Evolutionary conservation across 2,329 filamentous ascomycete genomes (phyloP), one percentile per base, ranked within the genome.

Genomic region (Cryoendolithus antarcticus): DNA sequence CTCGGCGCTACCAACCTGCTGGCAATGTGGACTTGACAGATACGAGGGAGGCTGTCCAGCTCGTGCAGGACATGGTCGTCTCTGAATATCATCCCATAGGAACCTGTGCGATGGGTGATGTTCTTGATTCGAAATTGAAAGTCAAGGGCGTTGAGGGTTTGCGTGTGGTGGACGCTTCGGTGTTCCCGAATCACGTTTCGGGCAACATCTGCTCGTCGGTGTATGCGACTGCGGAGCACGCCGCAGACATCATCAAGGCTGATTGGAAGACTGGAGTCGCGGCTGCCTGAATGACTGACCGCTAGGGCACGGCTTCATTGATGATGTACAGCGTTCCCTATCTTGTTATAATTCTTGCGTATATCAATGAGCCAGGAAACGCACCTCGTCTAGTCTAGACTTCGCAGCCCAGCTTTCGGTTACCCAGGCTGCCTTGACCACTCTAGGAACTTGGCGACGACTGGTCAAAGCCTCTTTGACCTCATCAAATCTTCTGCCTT

Each of bases 371-470:
- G 7, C 24, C 5, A 27, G 6, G 7, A 27, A 42, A 52, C 48
- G 47, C 41, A 89, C 84, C 62, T 95, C 89, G 48, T 93, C 85
- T 34, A 95, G 58, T 44, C 82, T 54, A 1, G 86, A 93, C 46
- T 69, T 71, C 57, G 89, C 84, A 42, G 67, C 68, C 86, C 88
- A 94, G 52, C 83, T 84, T 38, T 82, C 77, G 37, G 79, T 71
- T 0, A 95, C 62, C 91, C 91, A 98, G 9, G 67, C 65, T 7
- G 69, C 58, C 0, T 64, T 72, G 2, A 95, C 81, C 5, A 89
- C 61, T 46, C 84, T 69, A 1, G 88, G 84, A 29, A 86, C 60
- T 34, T 54, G 62, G 38, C 55, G 62, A 24, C 40, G 42, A 2
- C 30, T 15, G 4, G 49, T 37, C 6, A 50, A 15, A 3, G 39